Percentiles rank a stretch among this genome's conserved stretches.
phyloP scores from a whole-genome alignment of 2,329 filamentous ascomycete genomes.

The Cyclaneusma minus region DNA sequence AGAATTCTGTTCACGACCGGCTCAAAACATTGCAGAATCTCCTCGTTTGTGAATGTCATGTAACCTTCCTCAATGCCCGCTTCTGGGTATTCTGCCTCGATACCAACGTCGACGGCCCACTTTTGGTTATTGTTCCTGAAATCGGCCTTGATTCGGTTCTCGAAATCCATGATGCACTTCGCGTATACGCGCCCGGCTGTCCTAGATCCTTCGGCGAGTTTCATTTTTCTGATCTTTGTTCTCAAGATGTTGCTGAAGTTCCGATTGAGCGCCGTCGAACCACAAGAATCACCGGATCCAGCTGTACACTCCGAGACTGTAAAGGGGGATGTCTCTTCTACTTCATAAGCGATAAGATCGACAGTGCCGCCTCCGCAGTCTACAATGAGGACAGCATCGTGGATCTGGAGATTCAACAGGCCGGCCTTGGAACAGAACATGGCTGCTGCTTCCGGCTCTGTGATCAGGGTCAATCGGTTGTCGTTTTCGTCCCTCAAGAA shows the following conservation, averaged over 20 bases:
- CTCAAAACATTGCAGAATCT: slow-evolving; percentile 97
- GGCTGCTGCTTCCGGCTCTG: slow-evolving; percentile 90
- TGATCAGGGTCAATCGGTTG: slow-evolving; percentile 85
- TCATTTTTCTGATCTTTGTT: slow-evolving; percentile 98
- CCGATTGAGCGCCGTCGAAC: slow-evolving; percentile 92
- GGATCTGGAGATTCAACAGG: slow-evolving; percentile 89
- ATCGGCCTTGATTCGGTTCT: slow-evolving; percentile 98
- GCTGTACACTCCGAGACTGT: slow-evolving; percentile 95
- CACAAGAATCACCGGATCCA: slow-evolving; percentile 92
- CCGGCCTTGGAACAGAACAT: slow-evolving; percentile 98
- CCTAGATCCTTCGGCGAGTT: slow-evolving; percentile 89
- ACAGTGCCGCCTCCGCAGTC: slow-evolving; percentile 98
- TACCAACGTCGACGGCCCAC: slow-evolving; percentile 97
- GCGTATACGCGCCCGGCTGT: slow-evolving; percentile 97
- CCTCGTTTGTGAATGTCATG: slow-evolving; percentile 99
- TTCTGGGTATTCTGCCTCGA: slow-evolving; percentile 95
- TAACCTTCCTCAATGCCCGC: slow-evolving; percentile 97
- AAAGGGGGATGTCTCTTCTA: slow-evolving; percentile 94
- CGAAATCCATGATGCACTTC: slow-evolving; percentile 99
- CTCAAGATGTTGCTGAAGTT: slow-evolving; percentile 97
- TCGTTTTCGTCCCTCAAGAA: slow-evolving; percentile 97
- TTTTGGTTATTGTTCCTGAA: slow-evolving; percentile 99
- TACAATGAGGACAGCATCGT: slow-evolving; percentile 94
- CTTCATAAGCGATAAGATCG: slow-evolving; percentile 96
- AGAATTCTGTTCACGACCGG: slow-evolving; percentile 94